Base-by-base conservation (phyloP, 805 yeast species). In the Wickerhamiella bombiphila region DNA sequence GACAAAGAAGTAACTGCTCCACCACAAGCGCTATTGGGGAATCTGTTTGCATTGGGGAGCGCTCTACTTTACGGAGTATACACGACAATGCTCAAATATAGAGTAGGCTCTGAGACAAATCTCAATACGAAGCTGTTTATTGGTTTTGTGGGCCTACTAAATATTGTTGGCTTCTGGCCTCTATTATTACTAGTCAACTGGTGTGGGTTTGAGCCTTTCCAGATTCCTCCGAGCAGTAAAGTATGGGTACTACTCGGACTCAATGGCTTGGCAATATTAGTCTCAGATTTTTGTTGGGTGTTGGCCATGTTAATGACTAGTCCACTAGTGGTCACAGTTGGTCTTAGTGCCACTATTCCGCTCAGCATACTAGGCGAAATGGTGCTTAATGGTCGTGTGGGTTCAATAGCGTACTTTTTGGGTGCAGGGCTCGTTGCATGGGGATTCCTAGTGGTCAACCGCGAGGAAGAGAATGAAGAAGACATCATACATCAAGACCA, bases 231-330 rank as follows among this genome's bases (percentile, higher is more conserved):
- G 0, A 57, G 69, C 1, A 44, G 60, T 0, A 62, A 64, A 28
- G 72, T 78, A 3, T 61, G 74, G 51, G 40, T 58, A 1, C 62
- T 85, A 2, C 60, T 88, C 5, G 36, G 68, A 0, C 43, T 72
- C 34, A 91, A 91, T 56, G 80, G 86, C 41, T 51, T 72, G 25
- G 74, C 83, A 30, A 83, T 95, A 1, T 77, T 91, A 47, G 58
- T 86, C 13, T 78, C 93, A 29, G 98, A 91, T 55, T 85, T 78
- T 49, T 75, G 93, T 51, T 91, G 98, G 98, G 94, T 94, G 24
- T 74, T 82, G 45, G 93, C 97, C 0, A 91, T 86, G 72, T 66
- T 91, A 22, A 62, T 91, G 52, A 91, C 98, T 1, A 78, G 91
- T 32, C 98, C 98, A 2, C 64, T 91, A 46, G 86, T 94, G 0